Conservation (phyloP, 2,329 filamentous ascomycete species). For the Penicillium sp. region DNA sequence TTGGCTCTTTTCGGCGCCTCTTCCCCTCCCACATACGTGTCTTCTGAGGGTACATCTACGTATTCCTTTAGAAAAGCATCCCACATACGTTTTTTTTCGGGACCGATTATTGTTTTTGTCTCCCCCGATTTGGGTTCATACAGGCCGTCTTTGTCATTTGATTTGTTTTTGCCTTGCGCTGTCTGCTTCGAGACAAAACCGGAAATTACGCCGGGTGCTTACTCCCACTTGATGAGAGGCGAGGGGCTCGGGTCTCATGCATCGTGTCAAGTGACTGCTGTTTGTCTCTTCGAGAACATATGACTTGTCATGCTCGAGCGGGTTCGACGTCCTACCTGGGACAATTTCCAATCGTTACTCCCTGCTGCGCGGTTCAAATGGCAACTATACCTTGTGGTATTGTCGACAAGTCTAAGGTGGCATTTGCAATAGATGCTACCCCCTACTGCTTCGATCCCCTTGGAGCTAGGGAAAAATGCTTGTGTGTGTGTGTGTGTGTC, state of each 20-base stretch:
- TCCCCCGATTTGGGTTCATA: not conserved
- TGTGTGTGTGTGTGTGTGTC: not conserved
- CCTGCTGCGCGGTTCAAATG: not conserved
- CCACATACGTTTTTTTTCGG: not conserved
- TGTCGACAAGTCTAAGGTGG: not conserved
- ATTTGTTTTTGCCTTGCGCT: not conserved
- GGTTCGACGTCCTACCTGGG: not conserved
- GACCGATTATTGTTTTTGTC: not conserved
- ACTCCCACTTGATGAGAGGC: not conserved
- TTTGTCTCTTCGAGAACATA: slow-evolving; percentile 2
- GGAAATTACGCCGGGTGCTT: not conserved
- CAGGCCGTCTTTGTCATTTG: not conserved
- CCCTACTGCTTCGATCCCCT: not conserved
- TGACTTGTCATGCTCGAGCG: slow-evolving; percentile 6
- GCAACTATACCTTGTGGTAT: not conserved
- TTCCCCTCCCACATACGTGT: not conserved
- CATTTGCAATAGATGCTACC: not conserved
- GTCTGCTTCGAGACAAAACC: not conserved
- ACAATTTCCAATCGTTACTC: not conserved
- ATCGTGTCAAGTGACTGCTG: slow-evolving; percentile 1
- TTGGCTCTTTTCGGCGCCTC: not conserved
- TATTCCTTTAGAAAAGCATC: not conserved
- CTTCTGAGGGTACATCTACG: not conserved
- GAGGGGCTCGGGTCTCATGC: not conserved
- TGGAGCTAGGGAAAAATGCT: not conserved